Conservation (phyloP, 305 asterid species). For the Stenogyne calaminthoides region DNA sequence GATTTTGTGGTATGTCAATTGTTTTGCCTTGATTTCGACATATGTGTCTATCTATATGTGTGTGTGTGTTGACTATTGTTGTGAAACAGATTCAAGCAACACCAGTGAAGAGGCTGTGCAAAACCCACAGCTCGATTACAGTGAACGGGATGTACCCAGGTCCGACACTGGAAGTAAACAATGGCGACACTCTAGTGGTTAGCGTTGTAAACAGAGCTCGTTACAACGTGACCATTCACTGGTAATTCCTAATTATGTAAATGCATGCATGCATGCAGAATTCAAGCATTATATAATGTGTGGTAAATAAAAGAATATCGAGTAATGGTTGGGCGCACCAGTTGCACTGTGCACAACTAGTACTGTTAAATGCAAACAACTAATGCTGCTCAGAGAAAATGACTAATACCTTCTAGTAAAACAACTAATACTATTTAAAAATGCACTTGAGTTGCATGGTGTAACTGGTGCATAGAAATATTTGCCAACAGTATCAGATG, state of each 20-base stretch:
- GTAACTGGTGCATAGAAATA: too few species aligned
- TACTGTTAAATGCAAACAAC: too few species aligned
- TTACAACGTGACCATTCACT: conserved; percentile 82
- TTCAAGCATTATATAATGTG: not conserved
- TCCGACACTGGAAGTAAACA: conserved; percentile 75
- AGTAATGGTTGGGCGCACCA: not conserved
- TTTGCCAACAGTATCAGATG: not conserved
- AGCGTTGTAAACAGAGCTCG: conserved; percentile 69
- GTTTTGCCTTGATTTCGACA: not conserved
- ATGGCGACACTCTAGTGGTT: conserved; percentile 73
- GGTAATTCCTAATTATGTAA: conserved; percentile 30
- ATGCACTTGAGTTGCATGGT: too few species aligned
- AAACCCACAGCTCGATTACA: conserved; percentile 51
- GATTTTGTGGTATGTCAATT: conserved; percentile 60
- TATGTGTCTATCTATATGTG: not conserved
- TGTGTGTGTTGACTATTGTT: not conserved
- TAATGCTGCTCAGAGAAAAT: too few species aligned
- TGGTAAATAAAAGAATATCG: too few species aligned
- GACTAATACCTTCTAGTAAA: too few species aligned
- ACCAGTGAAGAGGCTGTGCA: conserved; percentile 86
- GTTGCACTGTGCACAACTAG: too few species aligned
- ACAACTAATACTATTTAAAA: too few species aligned
- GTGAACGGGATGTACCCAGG: conserved; percentile 88
- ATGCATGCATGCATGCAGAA: conserved; percentile 14
- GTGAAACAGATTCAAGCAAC: conserved; percentile 73